A percentile compares a stretch with the other conserved stretches of the same genome.
Evolutionary conservation across 345 rosid species (phyloP).

Genomic region (Orychophragmus violaceus): DNA sequence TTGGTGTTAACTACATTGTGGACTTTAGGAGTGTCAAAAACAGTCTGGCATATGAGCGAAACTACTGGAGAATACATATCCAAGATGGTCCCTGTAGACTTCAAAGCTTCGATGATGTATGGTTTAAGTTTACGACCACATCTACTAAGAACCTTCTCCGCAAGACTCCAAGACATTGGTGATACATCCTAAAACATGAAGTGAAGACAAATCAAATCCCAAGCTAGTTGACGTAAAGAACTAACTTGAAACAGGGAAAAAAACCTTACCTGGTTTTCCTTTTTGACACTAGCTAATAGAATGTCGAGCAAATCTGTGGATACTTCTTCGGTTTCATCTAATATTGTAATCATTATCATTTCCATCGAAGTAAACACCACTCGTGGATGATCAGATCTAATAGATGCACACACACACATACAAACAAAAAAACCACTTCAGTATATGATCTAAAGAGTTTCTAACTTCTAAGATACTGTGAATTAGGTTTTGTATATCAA

Average conservation of each 20-base stretch:
- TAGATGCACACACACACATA: constrained; percentile 11
- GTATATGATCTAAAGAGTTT: constrained; percentile 12
- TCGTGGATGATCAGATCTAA: constrained; percentile 54
- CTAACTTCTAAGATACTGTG: not conserved
- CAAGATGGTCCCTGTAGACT: constrained; percentile 35
- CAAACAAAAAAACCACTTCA: constrained; percentile 4
- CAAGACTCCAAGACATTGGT: constrained; percentile 40
- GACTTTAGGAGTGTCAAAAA: not conserved
- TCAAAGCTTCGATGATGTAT: constrained; percentile 48
- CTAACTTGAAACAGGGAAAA: not conserved
- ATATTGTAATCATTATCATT: constrained; percentile 55
- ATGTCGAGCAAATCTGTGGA: constrained; percentile 46
- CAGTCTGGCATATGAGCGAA: constrained; percentile 39
- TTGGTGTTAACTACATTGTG: constrained; percentile 5
- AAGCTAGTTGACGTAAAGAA: not conserved
- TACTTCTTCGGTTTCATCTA: constrained; percentile 61
- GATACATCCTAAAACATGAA: constrained; percentile 38
- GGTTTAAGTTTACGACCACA: constrained; percentile 61
- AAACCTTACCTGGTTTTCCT: constrained; percentile 53
- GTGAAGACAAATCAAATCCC: constrained; percentile 6
- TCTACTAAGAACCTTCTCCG: constrained; percentile 48
- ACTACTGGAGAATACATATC: constrained; percentile 58
- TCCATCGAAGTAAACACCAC: constrained; percentile 57
- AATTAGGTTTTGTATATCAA: not conserved
- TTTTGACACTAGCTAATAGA: constrained; percentile 57